Conservation (phyloP, 1,284 basidiomycete genomes). For the Sporisorium graminicola region DNA sequence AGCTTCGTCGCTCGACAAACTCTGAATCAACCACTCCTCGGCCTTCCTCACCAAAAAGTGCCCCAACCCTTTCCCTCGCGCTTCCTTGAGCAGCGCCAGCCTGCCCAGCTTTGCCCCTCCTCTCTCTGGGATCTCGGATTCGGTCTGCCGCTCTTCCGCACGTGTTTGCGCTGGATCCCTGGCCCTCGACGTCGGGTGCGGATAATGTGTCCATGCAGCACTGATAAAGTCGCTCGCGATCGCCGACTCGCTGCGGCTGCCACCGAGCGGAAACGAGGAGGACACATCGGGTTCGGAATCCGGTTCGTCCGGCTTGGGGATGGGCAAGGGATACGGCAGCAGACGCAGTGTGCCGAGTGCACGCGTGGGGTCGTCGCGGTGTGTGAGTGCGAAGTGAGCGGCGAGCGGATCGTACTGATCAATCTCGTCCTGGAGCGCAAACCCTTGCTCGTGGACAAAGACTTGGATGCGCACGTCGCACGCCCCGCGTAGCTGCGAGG, state of each 20-base stretch:
- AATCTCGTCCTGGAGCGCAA: constrained; percentile 57
- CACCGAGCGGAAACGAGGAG: constrained; percentile 36
- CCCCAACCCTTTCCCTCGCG: constrained; percentile 43
- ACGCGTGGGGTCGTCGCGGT: background rate
- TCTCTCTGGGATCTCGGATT: constrained; percentile 11
- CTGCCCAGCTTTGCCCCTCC: constrained; percentile 49
- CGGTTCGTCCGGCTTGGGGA: constrained; percentile 37
- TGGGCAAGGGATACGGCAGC: constrained; percentile 40
- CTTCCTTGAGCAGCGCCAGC: constrained; percentile 43
- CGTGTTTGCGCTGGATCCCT: constrained; percentile 34
- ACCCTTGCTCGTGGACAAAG: constrained; percentile 61
- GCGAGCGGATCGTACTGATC: constrained; percentile 59
- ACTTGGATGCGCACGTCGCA: constrained; percentile 51
- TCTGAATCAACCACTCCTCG: constrained; percentile 30
- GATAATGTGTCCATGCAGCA: constrained; percentile 23
- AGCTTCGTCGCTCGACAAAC: constrained; percentile 15
- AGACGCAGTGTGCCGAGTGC: constrained; percentile 40
- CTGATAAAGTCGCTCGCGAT: constrained; percentile 42
- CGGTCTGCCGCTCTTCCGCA: constrained; percentile 30
- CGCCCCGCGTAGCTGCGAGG: constrained; percentile 35
- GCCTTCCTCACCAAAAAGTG: constrained; percentile 33
- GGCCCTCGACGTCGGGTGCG: background rate
- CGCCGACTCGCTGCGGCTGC: constrained; percentile 30
- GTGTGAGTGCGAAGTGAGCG: constrained; percentile 38
- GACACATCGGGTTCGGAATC: constrained; percentile 19